A percentile compares a stretch with the other conserved stretches of the same genome.
Conservation (phyloP, 805 yeast species). For the Candida ascalaphidarum region DNA sequence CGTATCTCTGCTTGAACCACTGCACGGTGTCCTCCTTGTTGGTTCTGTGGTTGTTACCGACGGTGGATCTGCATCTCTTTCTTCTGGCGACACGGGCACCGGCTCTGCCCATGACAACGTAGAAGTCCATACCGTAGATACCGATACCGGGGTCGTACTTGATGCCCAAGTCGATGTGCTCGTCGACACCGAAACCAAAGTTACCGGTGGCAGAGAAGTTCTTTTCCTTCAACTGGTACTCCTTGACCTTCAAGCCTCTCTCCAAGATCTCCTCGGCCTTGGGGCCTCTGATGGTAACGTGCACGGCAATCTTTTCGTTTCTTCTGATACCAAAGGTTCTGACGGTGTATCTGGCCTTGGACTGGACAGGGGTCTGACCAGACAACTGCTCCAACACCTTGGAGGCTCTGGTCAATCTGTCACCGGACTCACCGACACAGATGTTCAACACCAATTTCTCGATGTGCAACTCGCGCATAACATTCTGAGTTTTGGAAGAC, state of each 20-base stretch:
- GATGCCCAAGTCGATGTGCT: constrained; percentile 99
- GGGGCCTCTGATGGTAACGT: constrained; percentile 99
- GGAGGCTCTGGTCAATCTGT: constrained; percentile 99
- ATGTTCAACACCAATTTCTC: constrained; percentile 99
- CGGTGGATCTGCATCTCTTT: constrained; percentile 84
- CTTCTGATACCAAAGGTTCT: constrained; percentile 99
- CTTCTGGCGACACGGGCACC: constrained; percentile 98
- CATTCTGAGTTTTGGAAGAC: constrained; percentile 58
- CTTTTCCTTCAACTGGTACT: constrained; percentile 88
- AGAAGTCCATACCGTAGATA: constrained; percentile 99
- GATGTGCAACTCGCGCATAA: constrained; percentile 98
- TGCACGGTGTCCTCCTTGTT: constrained; percentile 87
- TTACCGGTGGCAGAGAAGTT: constrained; percentile 99
- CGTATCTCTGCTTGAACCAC: constrained; percentile 99
- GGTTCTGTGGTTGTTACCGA: constrained; percentile 92
- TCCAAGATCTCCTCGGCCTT: constrained; percentile 97
- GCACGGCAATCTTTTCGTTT: constrained; percentile 99
- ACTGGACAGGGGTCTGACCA: constrained; percentile 99
- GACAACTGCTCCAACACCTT: constrained; percentile 99
- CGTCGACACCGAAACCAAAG: constrained; percentile 99
- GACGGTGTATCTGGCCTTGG: constrained; percentile 99
- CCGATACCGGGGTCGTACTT: constrained; percentile 99
- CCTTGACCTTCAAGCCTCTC: constrained; percentile 99
- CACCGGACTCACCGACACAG: constrained; percentile 99
- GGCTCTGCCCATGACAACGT: constrained; percentile 98